These are phyloP conservation scores for Avena eriantha DNA, from an alignment of 176 grass and related monocot genomes.

Conservation along the genomic window DNA sequence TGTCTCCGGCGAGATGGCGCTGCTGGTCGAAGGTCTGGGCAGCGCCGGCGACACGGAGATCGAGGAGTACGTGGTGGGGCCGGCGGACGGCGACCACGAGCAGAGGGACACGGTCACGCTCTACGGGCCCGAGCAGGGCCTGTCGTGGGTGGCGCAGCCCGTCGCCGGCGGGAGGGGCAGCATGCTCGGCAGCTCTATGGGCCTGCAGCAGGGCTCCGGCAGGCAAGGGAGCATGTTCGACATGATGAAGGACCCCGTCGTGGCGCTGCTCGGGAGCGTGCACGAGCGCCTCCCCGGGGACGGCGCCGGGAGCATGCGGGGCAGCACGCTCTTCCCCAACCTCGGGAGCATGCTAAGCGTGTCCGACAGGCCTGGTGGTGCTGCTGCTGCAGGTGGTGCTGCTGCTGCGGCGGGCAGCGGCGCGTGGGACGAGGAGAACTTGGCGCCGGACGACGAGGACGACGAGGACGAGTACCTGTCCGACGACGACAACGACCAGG, in stretches of 20 bases:
- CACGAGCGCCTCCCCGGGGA: conserved; percentile 60
- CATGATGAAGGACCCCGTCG: conserved; percentile 75
- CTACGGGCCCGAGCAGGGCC: conserved; percentile 70
- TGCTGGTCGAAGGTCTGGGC: conserved; percentile 76
- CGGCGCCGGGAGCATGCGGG: conserved; percentile 17
- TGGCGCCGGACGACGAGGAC: background rate
- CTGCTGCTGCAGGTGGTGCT: background rate
- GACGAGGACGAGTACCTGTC: conserved; percentile 24
- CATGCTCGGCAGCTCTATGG: conserved; percentile 49
- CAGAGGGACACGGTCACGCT: conserved; percentile 62
- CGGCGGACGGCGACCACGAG: conserved; percentile 37
- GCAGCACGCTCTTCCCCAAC: conserved; percentile 77
- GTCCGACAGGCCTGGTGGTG: conserved; percentile 28
- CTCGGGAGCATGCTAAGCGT: conserved; percentile 84
- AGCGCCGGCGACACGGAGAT: conserved; percentile 61
- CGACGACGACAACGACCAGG: background rate
- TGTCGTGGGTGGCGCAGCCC: conserved; percentile 78
- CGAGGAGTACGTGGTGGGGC: conserved; percentile 81
- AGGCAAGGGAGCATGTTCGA: conserved; percentile 66
- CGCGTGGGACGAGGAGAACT: conserved; percentile 62
- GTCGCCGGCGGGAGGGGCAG: conserved; percentile 51
- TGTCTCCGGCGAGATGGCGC: conserved; percentile 83
- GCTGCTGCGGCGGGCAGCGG: accelerated
- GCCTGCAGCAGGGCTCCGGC: conserved; percentile 27
- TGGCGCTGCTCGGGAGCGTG: conserved; percentile 74